Evolutionary conservation across 768 basidiomycete genomes (phyloP), one percentile per base, ranked within the genome.

Genomic region (Neoboletus magnificus): DNA sequence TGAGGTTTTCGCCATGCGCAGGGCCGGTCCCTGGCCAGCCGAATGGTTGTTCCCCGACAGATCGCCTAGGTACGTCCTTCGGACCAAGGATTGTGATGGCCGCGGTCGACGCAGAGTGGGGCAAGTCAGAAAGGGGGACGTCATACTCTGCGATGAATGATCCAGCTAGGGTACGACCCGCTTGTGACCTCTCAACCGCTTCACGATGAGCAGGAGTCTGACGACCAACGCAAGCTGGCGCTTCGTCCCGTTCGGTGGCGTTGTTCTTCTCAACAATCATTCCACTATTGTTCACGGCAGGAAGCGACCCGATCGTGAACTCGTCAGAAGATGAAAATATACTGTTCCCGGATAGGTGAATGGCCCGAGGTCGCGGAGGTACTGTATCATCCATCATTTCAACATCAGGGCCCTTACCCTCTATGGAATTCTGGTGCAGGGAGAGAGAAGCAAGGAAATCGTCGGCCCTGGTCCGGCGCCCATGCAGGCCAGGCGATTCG

Each of bases 281-380:
- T 40, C 30, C 36, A 15, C 10, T 35, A 1, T 42, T 36, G 18
- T 44, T 56, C 23, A 12, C 16, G 8, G 40, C 37, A 27, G 59
- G 20, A 55, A 54, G 18, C n/a, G 54, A 51, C 35, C 27, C 40
- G 11, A 70, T 48, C 0, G 67, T 61, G n/a, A 71, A 63, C 15
- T 70, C 67, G 40, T 50, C 68, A 8, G 68, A 71, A 27, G 68
- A 62, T 23, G 69, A 60, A 42, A 71, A 67, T 23, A 71, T 66
- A 36, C 67, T 71, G 37, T 70, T 71, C 12, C 54, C 52, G 15
- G 64, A 64, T 16, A 71, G 51, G 23, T 59, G 65, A 23, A 69
- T 30, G 12, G 55, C 48, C 50, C 42, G 63, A 30, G 55, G 60
- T 22, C 22, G 54, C 5, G 27, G 40, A 6, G 36, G 37, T 27